Evolutionary conservation across 352 stramenopile genomes (phyloP), one percentile per base, ranked within the genome.

Genomic region (Vaucheria bursata): DNA sequence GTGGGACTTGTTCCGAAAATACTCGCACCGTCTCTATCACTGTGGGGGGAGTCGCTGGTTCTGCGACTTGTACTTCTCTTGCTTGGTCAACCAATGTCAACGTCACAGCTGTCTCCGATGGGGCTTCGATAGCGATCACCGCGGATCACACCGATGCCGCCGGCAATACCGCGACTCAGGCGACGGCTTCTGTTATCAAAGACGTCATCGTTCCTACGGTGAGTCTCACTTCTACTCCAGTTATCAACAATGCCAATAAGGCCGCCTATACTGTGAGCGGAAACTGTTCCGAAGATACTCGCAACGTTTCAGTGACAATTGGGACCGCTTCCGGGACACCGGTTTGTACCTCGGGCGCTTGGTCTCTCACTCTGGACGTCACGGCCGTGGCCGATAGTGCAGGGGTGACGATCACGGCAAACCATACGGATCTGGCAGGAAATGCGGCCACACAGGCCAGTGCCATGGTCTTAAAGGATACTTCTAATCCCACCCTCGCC

Each of bases 231-330:
- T 59, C 45, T 59, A 18, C 45, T 18, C 45, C 45, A 59, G 12
- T 59, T 25, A 59, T 59, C 45, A 59, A 59, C 25, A 59, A 59
- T 59, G 45, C 45, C 25, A 59, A 59, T 59, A 59, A 59, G 25
- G 45, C 45, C 12, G 18, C 45, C 25, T 59, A 59, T 25, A 59
- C 45, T 59, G 45, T 59, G 45, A 59, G 45, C 25, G 45, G 45
- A 18, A 59, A 18, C 25, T 59, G 45, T 59, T 59, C 45, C 18
- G 45, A 59, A 59, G 25, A 59, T 59, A 59, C 45, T 59, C 45
- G 45, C 25, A 59, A 18, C 18, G 45, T 59, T 18, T 18, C 18
- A 18, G 18, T 59, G 12, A 59, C 45, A 18, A 59, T 59, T 25
- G 45, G 45, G 18, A 18, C 25, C 25, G 12, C 25, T 18, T 59